These are phyloP conservation scores for Tylopilus intermedius DNA, from an alignment of 768 basidiomycete species.

Conservation along the genomic window DNA sequence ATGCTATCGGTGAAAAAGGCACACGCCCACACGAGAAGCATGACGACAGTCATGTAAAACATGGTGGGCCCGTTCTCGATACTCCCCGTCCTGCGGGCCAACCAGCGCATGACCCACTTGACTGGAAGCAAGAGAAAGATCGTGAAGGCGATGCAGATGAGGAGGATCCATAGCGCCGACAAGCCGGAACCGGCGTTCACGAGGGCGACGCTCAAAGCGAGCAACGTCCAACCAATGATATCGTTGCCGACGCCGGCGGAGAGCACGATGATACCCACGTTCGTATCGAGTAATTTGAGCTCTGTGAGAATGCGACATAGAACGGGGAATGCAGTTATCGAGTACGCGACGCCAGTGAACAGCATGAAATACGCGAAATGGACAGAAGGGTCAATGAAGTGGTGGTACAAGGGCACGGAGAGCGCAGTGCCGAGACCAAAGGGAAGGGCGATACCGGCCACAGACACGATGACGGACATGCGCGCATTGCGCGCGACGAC, in stretches of 20 bases:
- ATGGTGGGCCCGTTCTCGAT: slow-evolving; percentile 79
- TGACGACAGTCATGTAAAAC: slow-evolving; percentile 82
- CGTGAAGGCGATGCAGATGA: slow-evolving; percentile 76
- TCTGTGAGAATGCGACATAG: slow-evolving; percentile 86
- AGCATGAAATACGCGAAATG: slow-evolving; percentile 90
- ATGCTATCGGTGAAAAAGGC: slow-evolving; percentile 94
- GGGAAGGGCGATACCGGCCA: slow-evolving; percentile 82
- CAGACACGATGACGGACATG: slow-evolving; percentile 61
- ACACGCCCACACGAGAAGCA: slow-evolving; percentile 75
- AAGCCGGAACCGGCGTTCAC: slow-evolving; percentile 84
- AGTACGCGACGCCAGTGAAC: slow-evolving; percentile 88
- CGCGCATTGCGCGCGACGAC: slow-evolving; percentile 77
- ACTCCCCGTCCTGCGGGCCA: slow-evolving; percentile 75
- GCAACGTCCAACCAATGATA: slow-evolving; percentile 81
- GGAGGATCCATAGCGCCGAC: slow-evolving; percentile 79
- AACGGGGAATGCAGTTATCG: slow-evolving; percentile 84
- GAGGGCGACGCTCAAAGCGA: slow-evolving; percentile 88
- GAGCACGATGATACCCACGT: slow-evolving; percentile 88
- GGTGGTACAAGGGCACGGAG: slow-evolving; percentile 47
- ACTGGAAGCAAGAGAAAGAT: slow-evolving; percentile 70
- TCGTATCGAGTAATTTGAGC: slow-evolving; percentile 85
- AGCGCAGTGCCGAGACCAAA: slow-evolving; percentile 80
- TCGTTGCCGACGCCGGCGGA: slow-evolving; percentile 90
- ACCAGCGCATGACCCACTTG: slow-evolving; percentile 57
- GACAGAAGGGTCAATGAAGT: slow-evolving; percentile 61